Evolutionary conservation across 1,284 basidiomycete genomes (phyloP), one percentile per base, ranked within the genome.

Genomic region (Malassezia psittaci): DNA sequence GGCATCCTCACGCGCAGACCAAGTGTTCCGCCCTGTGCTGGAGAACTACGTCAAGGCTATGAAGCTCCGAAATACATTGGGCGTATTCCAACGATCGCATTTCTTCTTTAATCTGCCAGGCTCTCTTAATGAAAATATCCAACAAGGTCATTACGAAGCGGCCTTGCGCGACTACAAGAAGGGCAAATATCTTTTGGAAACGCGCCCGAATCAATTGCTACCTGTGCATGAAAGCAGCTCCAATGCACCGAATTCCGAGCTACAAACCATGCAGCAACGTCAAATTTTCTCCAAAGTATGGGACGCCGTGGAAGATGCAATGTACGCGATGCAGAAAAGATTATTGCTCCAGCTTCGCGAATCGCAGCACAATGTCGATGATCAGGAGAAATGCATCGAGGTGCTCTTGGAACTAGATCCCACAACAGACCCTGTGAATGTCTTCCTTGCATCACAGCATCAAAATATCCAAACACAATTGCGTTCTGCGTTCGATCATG

Each of bases 41-140:
- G 93, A 98, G 74, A 96, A 96, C 65, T 85, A 90, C 4, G 85
- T 89, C 52, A 98, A 96, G 72, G 89, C 90, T 3, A 85, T 89
- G 72, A 90, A 93, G 75, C 79, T 99, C 9, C 83, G 90, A 24
- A 88, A 86, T 0, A 96, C 94, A 0, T 81, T 98, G 12, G 86
- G 88, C 39, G 89, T 98, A 7, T 96, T 99, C 66, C 93, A 98
- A 65, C 83, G 90, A 45, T 91, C 88, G 54, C 94, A 91, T 68
- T 99, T 96, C 81, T 90, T 98, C 76, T 98, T 98, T 81, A 96
- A 96, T 70, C 80, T 99, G 18, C 93, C 94, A 0, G 86, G 87
- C 19, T 85, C 86, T 42, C 81, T 99, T n/a, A 82, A 87, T 21
- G 93, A 94, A 72, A 85, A 82, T 16, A 87, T 98, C 48, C 90